These are phyloP conservation scores for Vitis hybrid DNA, from an alignment of 177 flowering plant species.

Conservation along the genomic window DNA sequence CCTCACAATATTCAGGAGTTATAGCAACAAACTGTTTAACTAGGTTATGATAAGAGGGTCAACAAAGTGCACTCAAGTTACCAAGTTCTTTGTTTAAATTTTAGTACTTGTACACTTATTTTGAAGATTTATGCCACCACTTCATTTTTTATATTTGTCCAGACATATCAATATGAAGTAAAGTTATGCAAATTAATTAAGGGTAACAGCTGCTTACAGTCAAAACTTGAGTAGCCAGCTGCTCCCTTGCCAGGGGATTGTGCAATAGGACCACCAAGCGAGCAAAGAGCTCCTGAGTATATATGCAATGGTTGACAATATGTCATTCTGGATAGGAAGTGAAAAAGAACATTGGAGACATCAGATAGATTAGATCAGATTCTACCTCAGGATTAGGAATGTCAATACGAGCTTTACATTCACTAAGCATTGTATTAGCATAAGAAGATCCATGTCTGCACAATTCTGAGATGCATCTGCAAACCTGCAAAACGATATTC, in stretches of 20 bases:
- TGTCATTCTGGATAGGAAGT: not conserved
- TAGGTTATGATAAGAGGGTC: no score
- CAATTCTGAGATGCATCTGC: constrained; percentile 93
- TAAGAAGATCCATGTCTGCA: constrained; percentile 62
- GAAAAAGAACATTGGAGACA: not conserved
- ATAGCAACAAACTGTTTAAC: no score
- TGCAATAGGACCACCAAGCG: constrained; percentile 92
- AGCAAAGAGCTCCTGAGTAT: constrained; percentile 78
- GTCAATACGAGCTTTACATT: constrained; percentile 68
- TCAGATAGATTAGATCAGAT: not conserved
- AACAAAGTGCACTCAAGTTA: no score
- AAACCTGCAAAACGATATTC: constrained; percentile 52
- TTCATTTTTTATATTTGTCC: no score
- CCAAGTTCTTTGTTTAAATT: no score
- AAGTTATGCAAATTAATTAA: not conserved
- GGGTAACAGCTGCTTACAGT: constrained; percentile 41
- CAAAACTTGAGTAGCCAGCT: constrained; percentile 79
- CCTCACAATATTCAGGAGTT: no score
- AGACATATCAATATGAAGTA: not conserved
- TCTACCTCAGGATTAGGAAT: constrained; percentile 87
- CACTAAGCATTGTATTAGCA: constrained; percentile 48
- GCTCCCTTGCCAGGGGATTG: constrained; percentile 88
- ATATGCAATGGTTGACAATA: constrained; percentile 7
- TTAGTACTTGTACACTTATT: no score
- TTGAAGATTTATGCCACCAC: no score